Percentiles rank a stretch among this genome's conserved stretches.
Conservation (phyloP, 2,329 filamentous ascomycete species). For the Fusarium incarnatum region DNA sequence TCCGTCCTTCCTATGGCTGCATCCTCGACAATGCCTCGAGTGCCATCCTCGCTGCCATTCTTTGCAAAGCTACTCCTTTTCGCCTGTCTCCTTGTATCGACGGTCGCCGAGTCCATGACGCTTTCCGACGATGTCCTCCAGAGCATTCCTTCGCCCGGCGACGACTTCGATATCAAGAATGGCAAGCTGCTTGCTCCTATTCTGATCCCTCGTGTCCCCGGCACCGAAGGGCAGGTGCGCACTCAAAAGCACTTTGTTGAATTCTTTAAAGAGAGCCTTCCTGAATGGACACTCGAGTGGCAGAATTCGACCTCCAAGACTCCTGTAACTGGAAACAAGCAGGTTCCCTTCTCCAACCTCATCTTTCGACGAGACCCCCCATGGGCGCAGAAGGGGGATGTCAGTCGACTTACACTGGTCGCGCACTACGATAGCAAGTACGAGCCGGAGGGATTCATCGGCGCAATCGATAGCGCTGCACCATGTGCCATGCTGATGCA, state of each 20-base stretch:
- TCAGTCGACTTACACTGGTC: conserved; percentile 84
- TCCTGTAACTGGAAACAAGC: conserved; percentile 75
- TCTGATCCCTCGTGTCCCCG: conserved; percentile 87
- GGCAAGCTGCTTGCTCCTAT: conserved; percentile 87
- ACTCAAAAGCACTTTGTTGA: conserved; percentile 85
- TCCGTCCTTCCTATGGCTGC: conserved; percentile 28
- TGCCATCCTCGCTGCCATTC: conserved; percentile 29
- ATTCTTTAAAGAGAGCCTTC: conserved; percentile 81
- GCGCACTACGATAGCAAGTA: conserved; percentile 95
- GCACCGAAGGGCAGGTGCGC: conserved; percentile 77
- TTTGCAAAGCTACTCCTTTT: conserved; percentile 36
- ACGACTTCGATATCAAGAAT: conserved; percentile 81
- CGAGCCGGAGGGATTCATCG: conserved; percentile 85
- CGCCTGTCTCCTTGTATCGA: conserved; percentile 36
- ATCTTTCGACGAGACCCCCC: conserved; percentile 91
- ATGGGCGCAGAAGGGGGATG: conserved; percentile 78
- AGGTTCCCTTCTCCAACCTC: conserved; percentile 87
- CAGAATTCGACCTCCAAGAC: conserved; percentile 93
- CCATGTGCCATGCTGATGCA: conserved; percentile 96
- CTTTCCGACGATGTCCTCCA: conserved; percentile 82
- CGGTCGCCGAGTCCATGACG: conserved; percentile 56
- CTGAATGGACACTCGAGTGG: conserved; percentile 81
- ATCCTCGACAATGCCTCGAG: conserved; percentile 35
- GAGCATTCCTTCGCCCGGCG: conserved; percentile 75
- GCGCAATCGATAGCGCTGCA: conserved; percentile 91